phyloP scores from a whole-genome alignment of 2,329 filamentous ascomycete species.

The Ilyonectria destructans region DNA sequence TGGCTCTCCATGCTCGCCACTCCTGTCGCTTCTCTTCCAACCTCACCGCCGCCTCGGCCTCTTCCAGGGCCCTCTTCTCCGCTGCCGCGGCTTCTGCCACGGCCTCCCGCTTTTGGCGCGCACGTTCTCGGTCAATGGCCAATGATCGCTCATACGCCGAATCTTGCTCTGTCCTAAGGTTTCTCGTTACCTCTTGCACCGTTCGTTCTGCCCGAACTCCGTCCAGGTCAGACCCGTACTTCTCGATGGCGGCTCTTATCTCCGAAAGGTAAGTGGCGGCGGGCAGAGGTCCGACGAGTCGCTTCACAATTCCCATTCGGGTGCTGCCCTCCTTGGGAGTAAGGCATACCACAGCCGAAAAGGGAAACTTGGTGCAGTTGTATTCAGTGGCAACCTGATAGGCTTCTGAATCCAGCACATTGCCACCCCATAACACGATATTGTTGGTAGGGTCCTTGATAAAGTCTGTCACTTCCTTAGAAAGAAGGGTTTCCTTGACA shows the following conservation, averaged over 20 bases:
- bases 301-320: conserved; percentile 91
- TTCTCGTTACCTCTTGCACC: conserved; percentile 86
- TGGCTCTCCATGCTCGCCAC: conserved; percentile 87
- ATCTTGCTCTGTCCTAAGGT: conserved; percentile 89
- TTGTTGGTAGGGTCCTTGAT: conserved; percentile 83
- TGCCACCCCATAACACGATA: conserved; percentile 92
- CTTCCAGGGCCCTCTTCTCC: conserved; percentile 72
- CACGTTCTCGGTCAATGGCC: conserved; percentile 89
- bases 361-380: conserved; percentile 93
- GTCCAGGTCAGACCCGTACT: conserved; percentile 83
- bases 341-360: conserved; percentile 87
- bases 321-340: conserved; percentile 88
- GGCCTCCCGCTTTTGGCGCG: conserved; percentile 82
- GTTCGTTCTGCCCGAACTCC: conserved; percentile 82
- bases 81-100: conserved; percentile 80
- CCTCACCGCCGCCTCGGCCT: conserved; percentile 73
- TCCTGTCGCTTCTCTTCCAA: conserved; percentile 67
- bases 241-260: conserved; percentile 80
- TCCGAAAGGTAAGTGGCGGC: conserved; percentile 82
- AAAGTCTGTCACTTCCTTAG: conserved; percentile 81
- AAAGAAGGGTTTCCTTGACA: conserved; percentile 85
- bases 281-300: conserved; percentile 81
- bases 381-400: conserved; percentile 94
- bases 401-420: conserved; percentile 92
- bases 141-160: conserved; percentile 94